Base-by-base conservation (phyloP, 2,329 filamentous ascomycete species). In the Zalaria sp. region DNA sequence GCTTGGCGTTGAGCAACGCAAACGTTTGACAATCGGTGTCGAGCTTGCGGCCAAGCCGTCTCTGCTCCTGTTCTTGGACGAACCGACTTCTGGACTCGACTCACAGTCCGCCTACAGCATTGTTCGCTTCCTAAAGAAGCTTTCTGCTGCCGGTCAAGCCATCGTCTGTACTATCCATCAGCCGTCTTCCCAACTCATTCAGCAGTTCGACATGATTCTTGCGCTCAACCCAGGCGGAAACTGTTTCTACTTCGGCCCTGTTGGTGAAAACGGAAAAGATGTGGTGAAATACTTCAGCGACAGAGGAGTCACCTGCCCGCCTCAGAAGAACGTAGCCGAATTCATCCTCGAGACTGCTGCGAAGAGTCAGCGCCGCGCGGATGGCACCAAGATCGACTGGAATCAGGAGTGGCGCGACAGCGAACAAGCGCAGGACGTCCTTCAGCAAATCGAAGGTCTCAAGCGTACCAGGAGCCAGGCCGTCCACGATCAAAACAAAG, bases 161-260 rank as follows among this genome's bases (percentile, higher is more conserved):
- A 82, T 85, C 47, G 66, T 85, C 40, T 83, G 80, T 58, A 84
- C 80, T 0, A 83, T 84, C 41, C 80, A 84, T 53, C 80, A 84
- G 53, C 80, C 80, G 3, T 80, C 75, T 2, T 78, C 76, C 1
- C 70, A 81, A 45, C 65, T 84, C 2, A 77, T 83, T 43, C 72
- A 83, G 52, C 71, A 83, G 53, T 85, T 85, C 58, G 80, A 84
- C 55, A 81, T 81, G 71, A 75, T 84, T 11, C 67, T 85, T 1
- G 76, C 77, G 2, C 66, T 84, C 28, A 80, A 81, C 51, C 77
- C 72, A 0, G 78, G 77, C 10, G 79, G 78, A 18, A 80, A 81
- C 53, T 79, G 76, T 0, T 81, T 82, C 58, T 86, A 85, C 59
- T 85, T 84, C 44, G 81, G 81, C 0, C 72, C 77, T 0, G 74